Conservation (phyloP, 2,329 filamentous ascomycete species). For the Orbilia ellipsospora region DNA sequence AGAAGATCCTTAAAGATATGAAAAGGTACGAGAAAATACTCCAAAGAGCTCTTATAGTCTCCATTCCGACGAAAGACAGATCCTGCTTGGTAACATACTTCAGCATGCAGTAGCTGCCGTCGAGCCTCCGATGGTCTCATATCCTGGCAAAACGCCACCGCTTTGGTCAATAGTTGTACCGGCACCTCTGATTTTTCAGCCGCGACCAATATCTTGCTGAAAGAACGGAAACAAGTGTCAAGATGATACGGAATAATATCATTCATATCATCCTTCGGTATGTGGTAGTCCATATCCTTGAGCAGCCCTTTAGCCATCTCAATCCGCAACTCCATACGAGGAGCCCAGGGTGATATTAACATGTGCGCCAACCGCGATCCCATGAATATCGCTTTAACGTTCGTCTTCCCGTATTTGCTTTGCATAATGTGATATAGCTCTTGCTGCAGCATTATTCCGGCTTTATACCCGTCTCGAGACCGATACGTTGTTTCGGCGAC, state of each 20-base stretch:
- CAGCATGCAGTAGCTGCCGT: background rate
- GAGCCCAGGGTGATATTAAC: slow-evolving; percentile 6
- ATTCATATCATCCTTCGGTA: slow-evolving; percentile 2
- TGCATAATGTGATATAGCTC: slow-evolving; percentile 2
- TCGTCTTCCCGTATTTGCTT: background rate
- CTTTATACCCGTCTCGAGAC: background rate
- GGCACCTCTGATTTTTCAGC: background rate
- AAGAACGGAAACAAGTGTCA: slow-evolving; percentile 1
- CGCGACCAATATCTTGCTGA: background rate
- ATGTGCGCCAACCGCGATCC: slow-evolving; percentile 11
- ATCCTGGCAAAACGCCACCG: slow-evolving; percentile 13
- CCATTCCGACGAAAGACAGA: slow-evolving; percentile 5
- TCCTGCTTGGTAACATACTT: slow-evolving; percentile 2
- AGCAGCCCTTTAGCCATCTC: slow-evolving; percentile 1
- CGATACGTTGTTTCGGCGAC: slow-evolving; percentile 13
- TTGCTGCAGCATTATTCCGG: slow-evolving; percentile 5
- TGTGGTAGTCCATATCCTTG: slow-evolving; percentile 7
- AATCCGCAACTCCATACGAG: background rate
- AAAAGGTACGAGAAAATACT: slow-evolving; percentile 5
- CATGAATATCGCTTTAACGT: slow-evolving; percentile 10
- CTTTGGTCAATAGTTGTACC: slow-evolving; percentile 10
- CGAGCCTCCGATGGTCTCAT: slow-evolving; percentile 13
- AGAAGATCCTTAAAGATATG: slow-evolving; percentile 10
- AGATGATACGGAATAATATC: slow-evolving; percentile 10
- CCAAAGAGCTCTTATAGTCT: slow-evolving; percentile 9